Conservation (phyloP, 2,329 filamentous ascomycete species). For the Colletotrichum sp. region DNA sequence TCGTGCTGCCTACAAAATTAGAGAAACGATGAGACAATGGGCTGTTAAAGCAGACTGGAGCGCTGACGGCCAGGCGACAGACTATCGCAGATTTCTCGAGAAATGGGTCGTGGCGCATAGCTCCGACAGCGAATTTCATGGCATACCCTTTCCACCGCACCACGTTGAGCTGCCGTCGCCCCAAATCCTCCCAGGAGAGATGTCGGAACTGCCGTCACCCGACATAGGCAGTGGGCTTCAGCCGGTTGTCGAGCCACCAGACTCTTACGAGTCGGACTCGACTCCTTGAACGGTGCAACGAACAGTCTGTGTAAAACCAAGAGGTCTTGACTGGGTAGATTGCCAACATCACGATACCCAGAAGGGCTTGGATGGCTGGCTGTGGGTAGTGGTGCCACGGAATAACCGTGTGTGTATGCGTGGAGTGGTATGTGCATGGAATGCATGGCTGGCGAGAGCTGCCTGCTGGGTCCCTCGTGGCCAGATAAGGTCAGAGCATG, state of each 20-base stretch:
- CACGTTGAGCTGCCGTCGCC: constrained; percentile 53
- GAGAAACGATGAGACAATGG: not conserved
- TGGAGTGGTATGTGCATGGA: not conserved
- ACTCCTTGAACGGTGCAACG: constrained; percentile 1
- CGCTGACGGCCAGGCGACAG: constrained; percentile 27
- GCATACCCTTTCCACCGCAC: constrained; percentile 48
- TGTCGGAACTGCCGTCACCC: constrained; percentile 21
- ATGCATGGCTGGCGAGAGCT: not conserved
- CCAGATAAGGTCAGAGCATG: not conserved
- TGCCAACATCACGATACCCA: not conserved
- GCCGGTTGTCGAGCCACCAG: constrained; percentile 32
- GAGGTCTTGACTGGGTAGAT: not conserved
- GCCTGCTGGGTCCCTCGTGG: not conserved
- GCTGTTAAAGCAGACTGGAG: not conserved
- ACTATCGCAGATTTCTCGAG: constrained; percentile 51
- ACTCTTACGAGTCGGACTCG: constrained; percentile 19
- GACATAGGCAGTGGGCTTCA: constrained; percentile 27
- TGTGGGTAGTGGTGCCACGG: constrained; percentile 5
- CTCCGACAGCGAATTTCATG: constrained; percentile 50
- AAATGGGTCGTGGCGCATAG: constrained; percentile 51
- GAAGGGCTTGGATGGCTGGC: not conserved
- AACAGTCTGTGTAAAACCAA: not conserved
- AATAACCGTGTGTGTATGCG: not conserved
- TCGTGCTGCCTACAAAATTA: not conserved
- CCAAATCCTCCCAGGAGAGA: constrained; percentile 40